Base-by-base conservation (phyloP, 2,329 filamentous ascomycete genomes). In the Ilyonectria mors-panacis region DNA sequence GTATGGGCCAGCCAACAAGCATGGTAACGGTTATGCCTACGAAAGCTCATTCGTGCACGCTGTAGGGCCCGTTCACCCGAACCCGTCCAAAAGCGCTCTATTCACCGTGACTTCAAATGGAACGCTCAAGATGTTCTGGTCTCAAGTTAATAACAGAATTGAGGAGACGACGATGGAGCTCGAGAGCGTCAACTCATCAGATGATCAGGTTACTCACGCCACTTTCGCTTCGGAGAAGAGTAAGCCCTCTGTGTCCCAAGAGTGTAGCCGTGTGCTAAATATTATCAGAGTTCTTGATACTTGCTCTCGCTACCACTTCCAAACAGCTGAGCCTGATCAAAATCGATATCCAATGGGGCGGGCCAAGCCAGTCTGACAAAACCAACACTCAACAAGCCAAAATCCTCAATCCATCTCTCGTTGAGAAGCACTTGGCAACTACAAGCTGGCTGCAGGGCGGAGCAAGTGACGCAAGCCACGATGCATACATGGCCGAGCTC, bases 191-290 rank as follows among this genome's bases (percentile, higher is more conserved):
- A 86, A 89, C 30, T 90, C 90, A 37, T 90, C 92, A 0, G 90
- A 94, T 69, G 92, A 94, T 70, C 79, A 93, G n/a, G 86, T 95
- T 57, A 94, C 93, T 0, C 94, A 97, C 81, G 93, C 93, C 12
- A 88, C 93, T 44, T 84, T 94, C 68, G 88, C 91, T 65, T 89
- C 92, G 3, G 93, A 95, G 62, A 93, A 91, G 80, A 90, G 93
- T 93, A 81, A 76, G 84, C 75, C 13, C 8, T 10, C 4, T 15
- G 8, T 3, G 9, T 26, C 21, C 15, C 28, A 28, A 12, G 30
- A 45, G 17, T 17, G 47, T 30, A 4, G 37, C 8, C 28, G 7
- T 4, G 19, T 35, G 26, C 70, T 77, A 50, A 87, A 72, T 17
- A n/a, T 39, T 3, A 76, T 71, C 33, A 85, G 80, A 83, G 66